These are phyloP conservation scores for Ascochyta rabiei DNA, from an alignment of 2,329 filamentous ascomycete species.

Conservation along the genomic window DNA sequence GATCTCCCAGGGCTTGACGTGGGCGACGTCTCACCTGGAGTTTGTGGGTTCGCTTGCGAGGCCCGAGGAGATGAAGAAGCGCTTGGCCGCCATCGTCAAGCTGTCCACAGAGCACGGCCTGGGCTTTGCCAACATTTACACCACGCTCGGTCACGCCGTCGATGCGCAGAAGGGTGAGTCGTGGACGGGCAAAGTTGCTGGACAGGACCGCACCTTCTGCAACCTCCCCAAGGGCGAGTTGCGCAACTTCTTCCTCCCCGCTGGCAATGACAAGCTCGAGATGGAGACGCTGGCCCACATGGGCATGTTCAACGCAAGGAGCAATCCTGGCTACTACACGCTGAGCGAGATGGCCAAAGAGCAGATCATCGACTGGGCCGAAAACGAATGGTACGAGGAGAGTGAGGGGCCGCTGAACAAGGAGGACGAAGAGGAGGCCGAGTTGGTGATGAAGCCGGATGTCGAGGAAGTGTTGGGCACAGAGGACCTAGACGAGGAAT, in stretches of 20 bases:
- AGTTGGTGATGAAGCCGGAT: constrained; percentile 36
- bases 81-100: constrained; percentile 71
- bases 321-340: constrained; percentile 74
- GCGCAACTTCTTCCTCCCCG: constrained; percentile 43
- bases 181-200: constrained; percentile 64
- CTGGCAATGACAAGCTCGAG: constrained; percentile 75
- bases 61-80: constrained; percentile 78
- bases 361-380: constrained; percentile 69
- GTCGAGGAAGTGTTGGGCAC: constrained; percentile 19
- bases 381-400: constrained; percentile 68
- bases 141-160: constrained; percentile 75
- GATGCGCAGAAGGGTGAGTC: constrained; percentile 46
- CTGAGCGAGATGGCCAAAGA: constrained; percentile 70
- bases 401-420: constrained; percentile 39
- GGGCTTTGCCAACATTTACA: constrained; percentile 87
- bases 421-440: constrained; percentile 40
- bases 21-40: constrained; percentile 88
- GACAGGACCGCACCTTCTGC: constrained; percentile 84
- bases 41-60: constrained; percentile 90
- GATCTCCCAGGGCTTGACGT: constrained; percentile 75
- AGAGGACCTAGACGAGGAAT: constrained; percentile 30
- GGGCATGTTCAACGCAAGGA: constrained; percentile 73
- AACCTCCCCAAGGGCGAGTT: constrained; percentile 57
- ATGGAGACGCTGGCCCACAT: constrained; percentile 86
- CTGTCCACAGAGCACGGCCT: constrained; percentile 70